A percentile compares a stretch with the other conserved stretches of the same genome.
phyloP scores from a whole-genome alignment of 139 green algal genomes.

The Picochlorum sp. region DNA sequence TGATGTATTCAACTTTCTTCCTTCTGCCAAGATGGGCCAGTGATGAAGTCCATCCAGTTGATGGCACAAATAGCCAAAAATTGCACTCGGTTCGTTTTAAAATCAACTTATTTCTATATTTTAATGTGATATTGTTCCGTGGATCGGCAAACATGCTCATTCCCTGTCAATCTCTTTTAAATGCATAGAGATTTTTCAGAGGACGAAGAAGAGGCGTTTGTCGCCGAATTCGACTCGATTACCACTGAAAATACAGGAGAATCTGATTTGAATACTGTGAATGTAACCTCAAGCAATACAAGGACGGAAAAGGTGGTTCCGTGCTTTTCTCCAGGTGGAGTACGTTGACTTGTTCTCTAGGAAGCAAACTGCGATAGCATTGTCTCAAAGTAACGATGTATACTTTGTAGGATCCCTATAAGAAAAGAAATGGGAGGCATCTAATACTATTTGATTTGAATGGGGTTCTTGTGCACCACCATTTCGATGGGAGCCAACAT shows the following conservation, averaged over 20 bases:
- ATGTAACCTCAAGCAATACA: neutral
- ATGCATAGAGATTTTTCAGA: slow-evolving; percentile 10
- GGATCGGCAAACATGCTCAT: too few relatives aligned
- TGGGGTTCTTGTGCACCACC: slow-evolving; percentile 33
- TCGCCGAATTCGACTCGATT: neutral
- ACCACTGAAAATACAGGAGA: neutral
- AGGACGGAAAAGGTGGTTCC: neutral
- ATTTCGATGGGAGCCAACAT: slow-evolving; percentile 7
- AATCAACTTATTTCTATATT: too few relatives aligned
- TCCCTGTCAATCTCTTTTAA: too few relatives aligned
- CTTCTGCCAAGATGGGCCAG: too few relatives aligned
- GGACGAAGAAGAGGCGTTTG: slow-evolving; percentile 8
- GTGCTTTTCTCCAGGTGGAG: neutral
- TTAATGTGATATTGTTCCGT: too few relatives aligned
- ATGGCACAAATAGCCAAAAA: too few relatives aligned
- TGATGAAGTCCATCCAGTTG: too few relatives aligned
- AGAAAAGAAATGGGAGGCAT: neutral
- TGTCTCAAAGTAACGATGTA: too few relatives aligned
- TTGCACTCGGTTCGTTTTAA: too few relatives aligned
- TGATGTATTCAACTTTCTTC: too few relatives aligned
- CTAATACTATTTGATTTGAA: slow-evolving; percentile 42
- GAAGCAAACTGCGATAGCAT: neutral
- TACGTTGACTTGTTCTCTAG: neutral
- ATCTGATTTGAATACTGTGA: neutral
- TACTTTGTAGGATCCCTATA: too few relatives aligned